These are phyloP conservation scores for Fusarium anthophilum DNA, from an alignment of 2,329 filamentous ascomycete species.

Conservation along the genomic window DNA sequence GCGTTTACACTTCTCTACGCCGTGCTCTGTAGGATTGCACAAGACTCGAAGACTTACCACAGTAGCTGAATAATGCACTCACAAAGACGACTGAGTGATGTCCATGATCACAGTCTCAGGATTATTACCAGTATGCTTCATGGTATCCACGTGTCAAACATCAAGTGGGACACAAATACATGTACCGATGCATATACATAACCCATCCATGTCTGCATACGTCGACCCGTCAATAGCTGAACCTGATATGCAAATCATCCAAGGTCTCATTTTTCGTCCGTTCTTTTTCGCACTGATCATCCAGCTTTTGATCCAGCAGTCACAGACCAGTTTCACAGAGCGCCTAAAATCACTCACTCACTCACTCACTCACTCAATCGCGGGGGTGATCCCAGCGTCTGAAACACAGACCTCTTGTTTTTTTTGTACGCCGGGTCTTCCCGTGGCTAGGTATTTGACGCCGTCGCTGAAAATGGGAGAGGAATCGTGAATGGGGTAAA, in stretches of 20 bases:
- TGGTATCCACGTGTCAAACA: conserved; percentile 31
- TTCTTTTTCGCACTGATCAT: conserved; percentile 1
- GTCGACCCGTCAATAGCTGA: conserved; percentile 8
- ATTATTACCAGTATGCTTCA: neutral
- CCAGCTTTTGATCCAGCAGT: neutral
- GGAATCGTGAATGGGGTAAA: neutral
- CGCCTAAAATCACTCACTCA: neutral
- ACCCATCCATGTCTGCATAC: conserved; percentile 18
- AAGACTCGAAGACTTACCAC: neutral
- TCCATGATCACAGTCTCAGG: neutral
- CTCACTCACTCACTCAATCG: neutral
- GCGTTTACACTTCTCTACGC: neutral
- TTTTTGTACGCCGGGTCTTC: conserved; percentile 18
- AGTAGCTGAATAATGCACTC: neutral
- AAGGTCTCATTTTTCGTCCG: conserved; percentile 4
- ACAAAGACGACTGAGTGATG: neutral
- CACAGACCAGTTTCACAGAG: conserved; percentile 25
- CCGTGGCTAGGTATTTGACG: conserved; percentile 2
- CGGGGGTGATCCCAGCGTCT: conserved; percentile 24
- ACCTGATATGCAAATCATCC: conserved; percentile 26
- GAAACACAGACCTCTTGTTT: conserved; percentile 12
- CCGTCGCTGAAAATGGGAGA: neutral
- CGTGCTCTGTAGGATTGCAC: neutral
- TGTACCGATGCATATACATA: neutral
- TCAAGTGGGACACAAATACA: conserved; percentile 26